Evolutionary conservation across 2,329 filamentous ascomycete genomes (phyloP).

Genomic region (Apiospora saccharicola): DNA sequence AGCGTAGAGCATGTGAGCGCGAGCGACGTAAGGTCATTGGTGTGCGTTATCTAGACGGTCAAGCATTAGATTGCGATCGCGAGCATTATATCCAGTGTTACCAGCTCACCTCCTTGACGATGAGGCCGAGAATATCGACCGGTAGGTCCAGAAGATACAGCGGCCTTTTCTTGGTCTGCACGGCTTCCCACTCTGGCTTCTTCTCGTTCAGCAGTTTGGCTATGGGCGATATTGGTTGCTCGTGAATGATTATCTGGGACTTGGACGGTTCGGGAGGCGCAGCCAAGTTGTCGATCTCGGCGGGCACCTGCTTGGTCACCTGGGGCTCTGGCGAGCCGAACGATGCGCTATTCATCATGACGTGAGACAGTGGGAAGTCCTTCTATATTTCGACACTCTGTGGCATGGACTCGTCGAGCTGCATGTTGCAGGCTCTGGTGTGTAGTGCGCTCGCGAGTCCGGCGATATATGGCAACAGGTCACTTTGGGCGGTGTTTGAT

Average conservation of each 20-base stretch:
- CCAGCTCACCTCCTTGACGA: constrained; percentile 74
- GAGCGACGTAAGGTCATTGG: constrained; percentile 81
- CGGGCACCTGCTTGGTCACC: neutral
- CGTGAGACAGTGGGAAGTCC: neutral
- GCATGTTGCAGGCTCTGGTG: constrained; percentile 21
- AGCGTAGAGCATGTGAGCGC: constrained; percentile 81
- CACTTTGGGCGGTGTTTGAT: neutral
- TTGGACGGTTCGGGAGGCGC: constrained; percentile 30
- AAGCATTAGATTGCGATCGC: constrained; percentile 24
- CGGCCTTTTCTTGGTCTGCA: constrained; percentile 64
- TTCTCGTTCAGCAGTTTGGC: constrained; percentile 62
- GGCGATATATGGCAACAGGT: neutral
- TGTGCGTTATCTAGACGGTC: constrained; percentile 72
- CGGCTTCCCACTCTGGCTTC: constrained; percentile 71
- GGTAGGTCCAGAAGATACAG: constrained; percentile 77
- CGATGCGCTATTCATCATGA: constrained; percentile 15
- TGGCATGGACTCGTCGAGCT: constrained; percentile 18
- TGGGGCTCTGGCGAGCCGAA: constrained; percentile 18
- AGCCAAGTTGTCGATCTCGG: constrained; percentile 7
- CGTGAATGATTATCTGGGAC: constrained; percentile 32
- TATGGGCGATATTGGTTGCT: constrained; percentile 36
- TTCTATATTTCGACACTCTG: constrained; percentile 4
- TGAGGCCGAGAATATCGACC: constrained; percentile 78
- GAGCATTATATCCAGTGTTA: constrained; percentile 23
- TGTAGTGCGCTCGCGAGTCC: neutral